Conservation (phyloP, 2,329 filamentous ascomycete species). For the Paraconiothyrium brasiliense region DNA sequence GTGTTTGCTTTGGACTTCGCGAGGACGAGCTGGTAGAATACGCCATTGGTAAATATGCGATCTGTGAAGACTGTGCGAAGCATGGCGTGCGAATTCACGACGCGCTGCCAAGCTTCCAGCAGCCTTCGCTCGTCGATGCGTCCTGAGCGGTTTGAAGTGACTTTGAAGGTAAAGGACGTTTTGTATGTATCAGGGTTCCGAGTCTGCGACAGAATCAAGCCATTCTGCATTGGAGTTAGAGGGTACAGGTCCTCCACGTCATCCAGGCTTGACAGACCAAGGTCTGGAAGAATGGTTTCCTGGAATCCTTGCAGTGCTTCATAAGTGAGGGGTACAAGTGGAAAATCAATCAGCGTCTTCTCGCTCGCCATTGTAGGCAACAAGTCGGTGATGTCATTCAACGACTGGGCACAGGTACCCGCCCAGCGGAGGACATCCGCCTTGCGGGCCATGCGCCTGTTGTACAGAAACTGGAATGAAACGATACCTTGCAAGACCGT, state of each 20-base stretch:
- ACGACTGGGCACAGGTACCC: not conserved
- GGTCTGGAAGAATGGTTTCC: slow-evolving; percentile 18
- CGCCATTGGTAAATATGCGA: slow-evolving; percentile 6
- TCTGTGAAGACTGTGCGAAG: slow-evolving; percentile 31
- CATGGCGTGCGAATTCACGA: slow-evolving; percentile 26
- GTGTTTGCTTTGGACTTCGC: slow-evolving; percentile 27
- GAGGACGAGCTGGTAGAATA: slow-evolving; percentile 23
- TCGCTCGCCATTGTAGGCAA: not conserved
- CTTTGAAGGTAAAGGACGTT: not conserved
- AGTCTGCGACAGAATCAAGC: slow-evolving; percentile 14
- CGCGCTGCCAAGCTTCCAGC: slow-evolving; percentile 13
- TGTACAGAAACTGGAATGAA: slow-evolving; percentile 23
- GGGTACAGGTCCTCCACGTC: slow-evolving; percentile 22
- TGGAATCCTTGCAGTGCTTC: slow-evolving; percentile 22
- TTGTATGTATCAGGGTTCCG: not conserved
- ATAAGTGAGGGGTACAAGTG: slow-evolving; percentile 22
- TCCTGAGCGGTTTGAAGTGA: not conserved
- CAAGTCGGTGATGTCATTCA: not conserved
- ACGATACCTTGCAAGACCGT: slow-evolving; percentile 14
- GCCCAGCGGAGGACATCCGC: slow-evolving; percentile 26
- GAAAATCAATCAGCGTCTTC: not conserved
- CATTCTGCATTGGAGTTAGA: slow-evolving; percentile 24
- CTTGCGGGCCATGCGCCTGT: slow-evolving; percentile 25
- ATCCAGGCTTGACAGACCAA: slow-evolving; percentile 16
- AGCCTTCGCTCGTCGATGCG: not conserved